Evolutionary conservation across 2,329 filamentous ascomycete species (phyloP), one percentile per base, ranked within the genome.

Genomic region (Gaeumannomyces sp.): DNA sequence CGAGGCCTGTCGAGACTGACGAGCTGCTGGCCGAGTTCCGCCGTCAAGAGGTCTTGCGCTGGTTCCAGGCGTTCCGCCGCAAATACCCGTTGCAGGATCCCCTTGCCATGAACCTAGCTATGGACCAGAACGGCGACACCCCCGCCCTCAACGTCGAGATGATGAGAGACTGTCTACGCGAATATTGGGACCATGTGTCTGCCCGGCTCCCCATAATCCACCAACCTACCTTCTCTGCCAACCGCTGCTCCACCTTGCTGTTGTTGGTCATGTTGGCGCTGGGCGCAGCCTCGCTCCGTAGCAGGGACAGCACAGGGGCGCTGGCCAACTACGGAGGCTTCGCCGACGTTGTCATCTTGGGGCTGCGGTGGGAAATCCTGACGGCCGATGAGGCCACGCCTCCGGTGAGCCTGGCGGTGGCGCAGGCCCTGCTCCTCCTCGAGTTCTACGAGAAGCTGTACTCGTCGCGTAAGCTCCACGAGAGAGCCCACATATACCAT

Each of bases 391-490:
- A 96, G 71, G 94, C 94, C 69, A 83, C 88, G 25, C 92, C 93
- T 0, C 92, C 93, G 0, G 92, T 92, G 0, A 91, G 91, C 69
- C 78, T 97, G 2, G 96, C 92, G 91, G 88, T 95, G 1, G 94
- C 95, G 68, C 93, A 97, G 73, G 88, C 92, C 0, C 78, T 96
- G 59, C 77, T 97, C 1, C 80, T 97, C 4, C 79, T 97, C 2
- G 93, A 97, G 73, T 85, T 93, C 5, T 96, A 94, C 71, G 93
- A 97, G 77, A 97, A 96, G 81, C 90, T 96, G 84, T 95, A 91
- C 74, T 92, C 91, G 2, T 93, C 91, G 0, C 84, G 92, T 58
- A 84, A 86, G 22, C 80, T 97, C 31, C 93, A 97, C 75, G 93
- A 97, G 74, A 83, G 93, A 69, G 91, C 92, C 0, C 92, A 97